Percentiles rank a stretch among this genome's conserved stretches.
Conservation (phyloP, 306 rosid species). For the Vachellia collinsii region DNA sequence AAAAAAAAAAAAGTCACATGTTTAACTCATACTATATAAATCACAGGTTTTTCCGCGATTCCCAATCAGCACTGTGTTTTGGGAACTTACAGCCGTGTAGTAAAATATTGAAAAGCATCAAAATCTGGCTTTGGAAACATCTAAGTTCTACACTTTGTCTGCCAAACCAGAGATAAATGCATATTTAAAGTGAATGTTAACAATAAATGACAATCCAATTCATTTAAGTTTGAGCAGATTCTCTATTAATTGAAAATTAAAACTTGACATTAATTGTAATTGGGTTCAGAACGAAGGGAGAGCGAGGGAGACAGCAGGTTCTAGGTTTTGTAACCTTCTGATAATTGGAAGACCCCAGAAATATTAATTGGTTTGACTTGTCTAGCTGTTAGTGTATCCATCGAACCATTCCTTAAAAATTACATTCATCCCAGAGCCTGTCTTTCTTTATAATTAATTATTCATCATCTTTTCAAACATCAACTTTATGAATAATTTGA, state of each 20-base stretch:
- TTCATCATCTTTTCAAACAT: too few species aligned
- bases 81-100: too few species aligned
- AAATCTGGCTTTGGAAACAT: too few species aligned
- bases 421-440: background rate
- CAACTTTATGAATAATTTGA: too few species aligned
- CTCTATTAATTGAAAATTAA: background rate
- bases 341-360: background rate
- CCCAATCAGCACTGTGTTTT: too few species aligned
- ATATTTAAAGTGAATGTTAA: background rate
- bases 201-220: background rate
- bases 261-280: background rate
- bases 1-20: too few species aligned
- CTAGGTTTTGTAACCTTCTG: background rate
- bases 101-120: too few species aligned
- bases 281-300: background rate
- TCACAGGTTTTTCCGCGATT: too few species aligned
- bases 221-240: background rate
- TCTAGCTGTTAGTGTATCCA: background rate
- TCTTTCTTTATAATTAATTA: too few species aligned
- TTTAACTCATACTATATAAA: too few species aligned
- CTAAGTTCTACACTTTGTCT: background rate
- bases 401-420: background rate
- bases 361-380: background rate
- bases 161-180: background rate
- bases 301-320: background rate